Evolutionary conservation across 176 grass and related monocot species (phyloP).

Genomic region (Paspalum notatum): DNA sequence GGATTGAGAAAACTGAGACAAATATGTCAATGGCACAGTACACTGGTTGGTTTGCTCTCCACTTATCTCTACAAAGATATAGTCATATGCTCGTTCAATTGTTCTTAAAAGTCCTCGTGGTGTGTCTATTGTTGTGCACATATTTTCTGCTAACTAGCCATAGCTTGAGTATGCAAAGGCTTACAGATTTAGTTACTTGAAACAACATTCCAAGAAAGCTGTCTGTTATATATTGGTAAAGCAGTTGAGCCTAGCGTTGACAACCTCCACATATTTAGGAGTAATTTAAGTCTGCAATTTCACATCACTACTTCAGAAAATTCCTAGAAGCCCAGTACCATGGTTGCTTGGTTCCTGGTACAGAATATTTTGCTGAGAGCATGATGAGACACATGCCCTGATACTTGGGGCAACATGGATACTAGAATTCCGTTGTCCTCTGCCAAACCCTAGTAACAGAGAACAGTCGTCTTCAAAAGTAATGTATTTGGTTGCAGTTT

Average conservation of each 20-base stretch:
- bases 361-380: background rate
- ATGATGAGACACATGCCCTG: background rate
- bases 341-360: background rate
- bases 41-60: slow-evolving; percentile 11
- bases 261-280: background rate
- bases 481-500: background rate
- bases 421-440: background rate
- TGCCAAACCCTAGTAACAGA: background rate
- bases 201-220: background rate
- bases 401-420: background rate
- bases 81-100: background rate
- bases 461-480: background rate
- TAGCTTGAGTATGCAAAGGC: background rate
- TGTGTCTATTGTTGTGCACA: background rate
- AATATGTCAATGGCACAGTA: background rate
- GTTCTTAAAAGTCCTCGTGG: background rate
- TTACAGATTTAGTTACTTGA: background rate
- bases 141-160: background rate
- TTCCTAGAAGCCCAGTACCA: background rate
- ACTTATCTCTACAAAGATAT: background rate
- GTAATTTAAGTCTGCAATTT: background rate
- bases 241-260: background rate
- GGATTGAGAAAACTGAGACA: background rate
- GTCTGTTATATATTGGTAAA: background rate
- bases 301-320: background rate